Evolutionary conservation across 805 yeast genomes (phyloP).

Genomic region (Nakazawaea ambrosiae): DNA sequence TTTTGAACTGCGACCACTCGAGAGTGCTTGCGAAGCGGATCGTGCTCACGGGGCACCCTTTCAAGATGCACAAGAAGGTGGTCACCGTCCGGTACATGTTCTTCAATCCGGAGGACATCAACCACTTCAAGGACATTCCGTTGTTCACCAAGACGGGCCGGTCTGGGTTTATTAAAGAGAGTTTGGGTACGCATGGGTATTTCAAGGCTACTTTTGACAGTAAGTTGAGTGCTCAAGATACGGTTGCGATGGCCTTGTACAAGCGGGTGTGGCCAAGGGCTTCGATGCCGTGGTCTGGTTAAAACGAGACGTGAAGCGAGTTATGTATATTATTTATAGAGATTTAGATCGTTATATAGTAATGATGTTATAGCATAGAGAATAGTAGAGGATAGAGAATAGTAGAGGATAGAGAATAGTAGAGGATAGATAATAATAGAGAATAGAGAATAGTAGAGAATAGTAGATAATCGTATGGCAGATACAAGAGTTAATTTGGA

Average conservation of each 20-base stretch:
- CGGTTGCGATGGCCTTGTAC: constrained; percentile 88
- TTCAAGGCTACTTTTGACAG: constrained; percentile 95
- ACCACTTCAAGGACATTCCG: constrained; percentile 86
- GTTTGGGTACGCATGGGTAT: constrained; percentile 97
- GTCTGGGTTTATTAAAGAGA: constrained; percentile 89
- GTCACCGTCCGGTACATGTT: constrained; percentile 97
- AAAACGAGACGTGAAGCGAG: constrained; percentile 3
- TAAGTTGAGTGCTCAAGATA: constrained; percentile 84
- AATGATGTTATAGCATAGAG: neutral
- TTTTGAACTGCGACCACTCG: constrained; percentile 77
- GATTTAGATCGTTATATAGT: neutral
- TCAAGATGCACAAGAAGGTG: constrained; percentile 87
- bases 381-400: neutral
- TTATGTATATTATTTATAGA: neutral
- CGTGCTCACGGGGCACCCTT: constrained; percentile 88
- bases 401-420: neutral
- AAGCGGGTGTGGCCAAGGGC: constrained; percentile 87
- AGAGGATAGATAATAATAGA: neutral
- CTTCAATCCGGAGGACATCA: constrained; percentile 84
- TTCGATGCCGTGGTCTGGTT: constrained; percentile 27
- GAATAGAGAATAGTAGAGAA: neutral
- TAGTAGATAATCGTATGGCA: too few relatives aligned
- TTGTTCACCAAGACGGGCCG: constrained; percentile 90
- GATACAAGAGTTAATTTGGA: too few relatives aligned
- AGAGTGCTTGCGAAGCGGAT: constrained; percentile 84